Evolutionary conservation across 169 alveolate species (phyloP).

Genomic region (Eimeria tenella): DNA sequence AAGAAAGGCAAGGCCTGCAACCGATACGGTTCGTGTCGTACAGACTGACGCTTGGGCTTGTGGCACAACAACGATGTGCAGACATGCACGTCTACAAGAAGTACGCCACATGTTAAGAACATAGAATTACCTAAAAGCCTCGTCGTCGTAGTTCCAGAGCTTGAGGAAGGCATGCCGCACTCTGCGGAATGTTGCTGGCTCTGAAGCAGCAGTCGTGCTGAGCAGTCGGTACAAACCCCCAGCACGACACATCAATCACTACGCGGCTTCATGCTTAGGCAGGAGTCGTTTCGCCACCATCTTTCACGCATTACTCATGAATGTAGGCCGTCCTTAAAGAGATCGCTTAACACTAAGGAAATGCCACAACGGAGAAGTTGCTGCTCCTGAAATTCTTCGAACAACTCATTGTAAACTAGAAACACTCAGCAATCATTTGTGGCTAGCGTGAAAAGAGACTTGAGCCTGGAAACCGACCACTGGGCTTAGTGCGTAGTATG

Average conservation of each 20-base stretch:
- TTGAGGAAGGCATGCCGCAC: conserved; percentile 76
- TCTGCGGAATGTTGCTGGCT: conserved; percentile 72
- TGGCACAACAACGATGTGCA: neutral
- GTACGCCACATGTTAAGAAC: neutral
- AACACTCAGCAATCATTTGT: too few relatives aligned
- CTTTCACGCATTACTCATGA: too few relatives aligned
- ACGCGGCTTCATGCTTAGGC: too few relatives aligned
- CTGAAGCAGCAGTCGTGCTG: conserved; percentile 45
- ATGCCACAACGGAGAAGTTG: too few relatives aligned
- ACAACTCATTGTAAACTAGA: too few relatives aligned
- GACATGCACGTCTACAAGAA: neutral
- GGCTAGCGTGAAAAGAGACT: too few relatives aligned
- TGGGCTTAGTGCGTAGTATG: too few relatives aligned
- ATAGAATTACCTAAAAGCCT: conserved; percentile 17
- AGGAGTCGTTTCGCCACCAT: too few relatives aligned
- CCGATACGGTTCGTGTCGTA: neutral
- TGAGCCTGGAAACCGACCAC: too few relatives aligned
- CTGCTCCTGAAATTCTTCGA: too few relatives aligned
- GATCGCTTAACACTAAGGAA: too few relatives aligned
- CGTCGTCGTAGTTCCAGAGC: conserved; percentile 76
- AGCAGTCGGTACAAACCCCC: neutral
- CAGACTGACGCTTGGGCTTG: neutral
- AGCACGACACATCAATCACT: neutral
- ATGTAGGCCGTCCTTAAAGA: too few relatives aligned
- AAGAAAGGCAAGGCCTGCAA: neutral